A percentile compares a stretch with the other conserved stretches of the same genome.
Evolutionary conservation across 176 grass and related monocot species (phyloP).

Genomic region (Musa acuminata): DNA sequence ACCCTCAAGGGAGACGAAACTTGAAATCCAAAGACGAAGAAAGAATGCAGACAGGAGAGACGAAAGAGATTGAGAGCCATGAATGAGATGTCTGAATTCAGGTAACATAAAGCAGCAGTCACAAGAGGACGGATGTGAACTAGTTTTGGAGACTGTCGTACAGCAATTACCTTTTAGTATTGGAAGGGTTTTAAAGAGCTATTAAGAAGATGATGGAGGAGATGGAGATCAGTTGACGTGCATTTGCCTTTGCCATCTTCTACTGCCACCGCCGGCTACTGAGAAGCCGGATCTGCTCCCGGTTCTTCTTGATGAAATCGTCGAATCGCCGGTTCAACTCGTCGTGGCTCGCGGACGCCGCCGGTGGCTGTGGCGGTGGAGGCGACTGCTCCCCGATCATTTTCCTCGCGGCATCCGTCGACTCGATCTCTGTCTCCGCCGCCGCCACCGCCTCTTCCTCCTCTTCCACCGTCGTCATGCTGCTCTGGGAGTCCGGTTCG

Average conservation of each 20-base stretch:
- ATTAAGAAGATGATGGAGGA: background rate
- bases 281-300: conserved; percentile 2
- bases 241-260: background rate
- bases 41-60: background rate
- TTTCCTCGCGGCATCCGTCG: background rate
- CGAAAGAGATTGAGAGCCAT: too few relatives aligned
- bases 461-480: background rate
- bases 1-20: background rate
- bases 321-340: conserved; percentile 5
- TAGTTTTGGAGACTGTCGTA: too few relatives aligned
- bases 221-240: background rate
- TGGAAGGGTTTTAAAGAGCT: background rate
- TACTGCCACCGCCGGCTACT: background rate
- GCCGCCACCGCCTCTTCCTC: background rate
- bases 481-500: conserved; percentile 3
- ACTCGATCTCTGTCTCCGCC: background rate
- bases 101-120: too few relatives aligned
- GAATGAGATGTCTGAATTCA: too few relatives aligned
- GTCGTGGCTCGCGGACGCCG: background rate
- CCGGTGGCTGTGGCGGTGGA: background rate
- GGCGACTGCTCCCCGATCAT: background rate
- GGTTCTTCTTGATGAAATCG: conserved; percentile 5
- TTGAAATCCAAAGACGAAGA: background rate
- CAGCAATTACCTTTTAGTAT: background rate
- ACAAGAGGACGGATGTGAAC: too few relatives aligned